Evolutionary conservation across 2,329 filamentous ascomycete genomes (phyloP), one percentile per base, ranked within the genome.

Genomic region (Epichloe gansuensis): DNA sequence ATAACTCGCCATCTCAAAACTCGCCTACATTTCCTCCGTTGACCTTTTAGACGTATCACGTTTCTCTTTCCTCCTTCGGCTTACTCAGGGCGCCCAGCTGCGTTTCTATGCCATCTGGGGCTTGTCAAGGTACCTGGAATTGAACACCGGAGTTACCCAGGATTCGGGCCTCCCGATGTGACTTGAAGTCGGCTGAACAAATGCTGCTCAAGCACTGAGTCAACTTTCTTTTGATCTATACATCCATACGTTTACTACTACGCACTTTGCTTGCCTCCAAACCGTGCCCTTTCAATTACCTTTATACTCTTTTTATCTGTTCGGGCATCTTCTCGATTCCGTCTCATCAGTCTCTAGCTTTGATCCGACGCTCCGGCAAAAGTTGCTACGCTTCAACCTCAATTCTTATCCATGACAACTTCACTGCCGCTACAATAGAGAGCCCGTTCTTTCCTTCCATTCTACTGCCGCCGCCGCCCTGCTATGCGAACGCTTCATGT

Each of bases 401-500:
- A 23, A 35, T 17, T 11, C 17, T 50, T 7, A 9, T 7, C 6
- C 28, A 46, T 23, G 34, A 46, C 49, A 39, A 39, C 12, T 15
- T 17, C 17, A 38, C 42, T 38, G 21, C 34, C 21, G 28, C 12
- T 41, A 23, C 17, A 2, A 41, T 23, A 47, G 42, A 46, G n/a
- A 42, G n/a, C 42, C 44, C 48, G 25, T 4, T 21, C 11, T 48
- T 13, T 13, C 17, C 28, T 21, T 21, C 37, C 15, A 25, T n/a
- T 12, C 8, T n/a, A 28, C 23, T 17, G 17, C 35, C 21, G 23
- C 8, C 28, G 25, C 37, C 58, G 54, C 58, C 56, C 57, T 65
- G 62, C 60, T 58, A 60, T 61, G 57, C 59, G 49, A 58, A 53
- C 54, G 56, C 56, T 58, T 53, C 56, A 53, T 53, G 52, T 54